A percentile compares a stretch with the other conserved stretches of the same genome.
Conservation (phyloP, 2,329 filamentous ascomycete species). For the Fusarium sp. region DNA sequence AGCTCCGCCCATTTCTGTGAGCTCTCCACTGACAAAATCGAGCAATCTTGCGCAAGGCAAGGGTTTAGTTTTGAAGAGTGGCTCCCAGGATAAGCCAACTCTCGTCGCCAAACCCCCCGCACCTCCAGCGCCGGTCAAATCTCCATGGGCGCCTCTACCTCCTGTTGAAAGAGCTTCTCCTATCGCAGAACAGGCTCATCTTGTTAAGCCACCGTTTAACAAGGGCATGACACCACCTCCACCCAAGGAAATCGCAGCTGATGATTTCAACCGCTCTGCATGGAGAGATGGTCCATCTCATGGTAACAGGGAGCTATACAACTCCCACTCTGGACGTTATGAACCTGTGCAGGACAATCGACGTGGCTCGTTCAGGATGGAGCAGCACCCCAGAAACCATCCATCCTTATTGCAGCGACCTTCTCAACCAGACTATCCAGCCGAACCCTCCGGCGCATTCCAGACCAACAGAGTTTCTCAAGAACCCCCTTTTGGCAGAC, state of each 20-base stretch:
- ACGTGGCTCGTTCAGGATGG: conserved; percentile 77
- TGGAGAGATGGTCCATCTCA: conserved; percentile 80
- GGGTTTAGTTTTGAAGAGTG: conserved; percentile 76
- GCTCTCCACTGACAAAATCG: conserved; percentile 61
- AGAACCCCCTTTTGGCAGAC: conserved; percentile 78
- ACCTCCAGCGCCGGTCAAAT: conserved; percentile 81
- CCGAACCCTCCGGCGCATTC: conserved; percentile 89
- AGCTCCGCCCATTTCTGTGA: conserved; percentile 53
- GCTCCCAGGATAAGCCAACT: conserved; percentile 76
- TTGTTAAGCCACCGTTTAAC: conserved; percentile 65
- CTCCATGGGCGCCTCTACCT: conserved; percentile 90
- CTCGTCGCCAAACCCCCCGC: conserved; percentile 80
- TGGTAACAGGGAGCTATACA: conserved; percentile 84
- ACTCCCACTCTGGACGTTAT: conserved; percentile 94
- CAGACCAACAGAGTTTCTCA: conserved; percentile 81
- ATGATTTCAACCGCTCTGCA: conserved; percentile 89
- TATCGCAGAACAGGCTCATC: conserved; percentile 67
- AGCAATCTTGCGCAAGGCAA: conserved; percentile 68
- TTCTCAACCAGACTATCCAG: conserved; percentile 74
- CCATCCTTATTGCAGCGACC: conserved; percentile 82
- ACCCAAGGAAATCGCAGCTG: conserved; percentile 87
- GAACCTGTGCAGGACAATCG: conserved; percentile 85
- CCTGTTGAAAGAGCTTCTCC: conserved; percentile 87
- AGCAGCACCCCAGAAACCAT: conserved; percentile 78
- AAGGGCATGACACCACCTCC: conserved; percentile 68